phyloP scores from a whole-genome alignment of 2,329 filamentous ascomycete species.

The Massarina eburnea region DNA sequence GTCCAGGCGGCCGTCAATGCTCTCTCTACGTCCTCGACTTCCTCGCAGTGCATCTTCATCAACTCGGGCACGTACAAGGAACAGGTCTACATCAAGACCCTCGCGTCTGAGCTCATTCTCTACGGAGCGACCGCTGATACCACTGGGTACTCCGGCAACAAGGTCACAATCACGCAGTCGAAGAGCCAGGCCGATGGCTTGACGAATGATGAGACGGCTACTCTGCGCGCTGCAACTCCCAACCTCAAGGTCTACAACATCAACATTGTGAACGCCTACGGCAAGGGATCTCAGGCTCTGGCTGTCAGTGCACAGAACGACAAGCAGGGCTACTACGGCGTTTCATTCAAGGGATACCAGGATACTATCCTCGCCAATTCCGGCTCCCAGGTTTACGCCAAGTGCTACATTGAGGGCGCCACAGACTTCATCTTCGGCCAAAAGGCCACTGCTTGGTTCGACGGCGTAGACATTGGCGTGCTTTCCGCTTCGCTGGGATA shows the following conservation, averaged over 20 bases:
- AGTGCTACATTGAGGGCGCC: constrained; percentile 59
- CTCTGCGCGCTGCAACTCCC: constrained; percentile 50
- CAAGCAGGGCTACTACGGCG: constrained; percentile 60
- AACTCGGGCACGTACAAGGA: constrained; percentile 62
- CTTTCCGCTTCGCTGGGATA: constrained; percentile 46
- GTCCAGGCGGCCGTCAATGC: constrained; percentile 62
- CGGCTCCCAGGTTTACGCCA: constrained; percentile 59
- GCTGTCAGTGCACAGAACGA: constrained; percentile 55
- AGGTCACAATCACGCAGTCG: constrained; percentile 57
- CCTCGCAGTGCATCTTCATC: constrained; percentile 64
- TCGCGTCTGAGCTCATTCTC: constrained; percentile 55
- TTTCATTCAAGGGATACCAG: constrained; percentile 58
- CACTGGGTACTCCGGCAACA: constrained; percentile 55
- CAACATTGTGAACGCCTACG: constrained; percentile 52
- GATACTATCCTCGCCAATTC: constrained; percentile 52
- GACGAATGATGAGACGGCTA: constrained; percentile 58
- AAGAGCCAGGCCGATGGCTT: constrained; percentile 51
- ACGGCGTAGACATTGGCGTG: constrained; percentile 52
- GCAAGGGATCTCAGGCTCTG: constrained; percentile 54
- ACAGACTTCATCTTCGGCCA: constrained; percentile 65
- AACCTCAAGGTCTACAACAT: constrained; percentile 66
- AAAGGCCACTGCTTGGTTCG: constrained; percentile 55
- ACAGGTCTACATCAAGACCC: constrained; percentile 57
- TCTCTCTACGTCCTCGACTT: constrained; percentile 54
- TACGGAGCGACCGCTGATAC: constrained; percentile 62